Base-by-base conservation (phyloP, 805 yeast genomes). In the Candida hungchunana region DNA sequence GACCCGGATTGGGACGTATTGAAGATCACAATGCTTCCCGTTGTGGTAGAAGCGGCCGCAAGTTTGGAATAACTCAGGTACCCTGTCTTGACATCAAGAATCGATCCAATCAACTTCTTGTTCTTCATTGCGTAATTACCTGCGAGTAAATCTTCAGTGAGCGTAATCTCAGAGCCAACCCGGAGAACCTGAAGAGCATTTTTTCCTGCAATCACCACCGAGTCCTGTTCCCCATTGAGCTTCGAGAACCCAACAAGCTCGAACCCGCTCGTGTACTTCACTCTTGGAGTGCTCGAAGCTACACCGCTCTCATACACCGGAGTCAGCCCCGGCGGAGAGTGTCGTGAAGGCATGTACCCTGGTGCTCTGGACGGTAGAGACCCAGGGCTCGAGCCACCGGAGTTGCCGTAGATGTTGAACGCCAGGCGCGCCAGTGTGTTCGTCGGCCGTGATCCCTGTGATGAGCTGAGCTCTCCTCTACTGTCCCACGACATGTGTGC, bases 331-430 rank as follows among this genome's bases (percentile, higher is more conserved):
- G 40, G 50, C 31, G 44, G 43, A 21, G 48, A 41, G 18, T 48
- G 48, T 10, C 47, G 34, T 12, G 46, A 32, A 4, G 40, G 36
- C 5, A 29, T 34, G 32, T 14, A 39, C 13, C 26, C n/a, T 6
- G 45, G 39, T 18, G 47, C 25, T 20, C 43, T 36, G 12, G 48
- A 36, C 5, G 52, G 43, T 1, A 44, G 36, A 3, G 55, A 45
- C 7, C 42, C 42, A 7, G 44, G 40, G 10, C 57, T 47, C 14
- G 32, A 20, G 2, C 32, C 23, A 17, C 61, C 50, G 5, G 53
- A 37, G 35, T 39, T 42, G 14, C 81, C 81, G 53, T 77, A 77
- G 24, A 76, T 73, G 46, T 75, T 72, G 60, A 73, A 76, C 0
- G 82, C 81, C 55, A 77, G 68, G 30, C 77, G 63, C 5, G 81